phyloP scores from a whole-genome alignment of 2,329 filamentous ascomycete genomes.

The Cladosporium austrohemisphaericum region DNA sequence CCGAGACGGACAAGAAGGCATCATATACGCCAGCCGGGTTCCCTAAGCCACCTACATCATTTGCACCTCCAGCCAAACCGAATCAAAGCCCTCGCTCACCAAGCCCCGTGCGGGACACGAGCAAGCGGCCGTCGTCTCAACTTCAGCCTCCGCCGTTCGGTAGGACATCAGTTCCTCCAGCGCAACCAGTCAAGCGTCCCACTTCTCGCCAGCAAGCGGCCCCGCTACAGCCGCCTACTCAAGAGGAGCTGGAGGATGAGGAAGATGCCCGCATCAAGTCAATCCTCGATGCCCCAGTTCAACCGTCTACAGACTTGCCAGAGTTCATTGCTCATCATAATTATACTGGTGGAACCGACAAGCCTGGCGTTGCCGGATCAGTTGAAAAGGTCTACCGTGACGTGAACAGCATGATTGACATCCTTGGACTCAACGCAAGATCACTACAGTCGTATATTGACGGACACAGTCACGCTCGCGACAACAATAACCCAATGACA shows the following conservation, averaged over 20 bases:
- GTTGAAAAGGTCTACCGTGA: constrained; percentile 63
- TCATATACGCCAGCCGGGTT: constrained; percentile 37
- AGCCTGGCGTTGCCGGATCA: constrained; percentile 43
- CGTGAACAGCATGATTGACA: constrained; percentile 92
- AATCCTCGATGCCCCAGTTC: constrained; percentile 57
- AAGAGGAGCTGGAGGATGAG: constrained; percentile 57
- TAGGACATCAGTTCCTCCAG: constrained; percentile 30
- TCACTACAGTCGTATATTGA: constrained; percentile 58
- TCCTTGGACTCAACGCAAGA: constrained; percentile 79
- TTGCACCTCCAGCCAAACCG: constrained; percentile 37
- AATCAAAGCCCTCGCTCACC: constrained; percentile 62
- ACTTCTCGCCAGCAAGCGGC: constrained; percentile 29
- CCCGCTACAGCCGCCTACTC: constrained; percentile 35
- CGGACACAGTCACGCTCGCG: constrained; percentile 61
- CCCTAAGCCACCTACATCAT: constrained; percentile 42
- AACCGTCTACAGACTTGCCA: constrained; percentile 60
- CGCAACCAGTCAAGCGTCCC: constrained; percentile 31
- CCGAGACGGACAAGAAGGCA: constrained; percentile 25
- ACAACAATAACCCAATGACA: constrained; percentile 30
- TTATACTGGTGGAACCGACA: constrained; percentile 38
- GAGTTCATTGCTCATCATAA: constrained; percentile 61
- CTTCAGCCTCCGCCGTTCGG: constrained; percentile 19
- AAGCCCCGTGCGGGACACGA: constrained; percentile 62
- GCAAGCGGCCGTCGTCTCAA: constrained; percentile 27
- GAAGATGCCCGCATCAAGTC: constrained; percentile 66